phyloP scores from a whole-genome alignment of 371 early-diverging fungal species.

The Apophysomyces trapeziformis region DNA sequence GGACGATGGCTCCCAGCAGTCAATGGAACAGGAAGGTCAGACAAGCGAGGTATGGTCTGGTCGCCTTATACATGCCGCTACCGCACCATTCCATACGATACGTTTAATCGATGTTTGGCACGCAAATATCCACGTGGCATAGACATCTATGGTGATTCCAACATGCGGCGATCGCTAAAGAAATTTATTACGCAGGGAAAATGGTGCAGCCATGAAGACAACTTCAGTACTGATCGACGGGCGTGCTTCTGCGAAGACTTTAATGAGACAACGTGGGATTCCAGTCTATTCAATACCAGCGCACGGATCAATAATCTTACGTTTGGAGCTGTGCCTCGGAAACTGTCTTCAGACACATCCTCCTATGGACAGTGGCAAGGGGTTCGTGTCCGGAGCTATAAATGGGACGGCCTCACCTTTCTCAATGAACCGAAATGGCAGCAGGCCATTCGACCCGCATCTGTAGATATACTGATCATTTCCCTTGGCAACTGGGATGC shows the following conservation, averaged over 20 bases:
- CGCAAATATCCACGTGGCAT: slow-evolving; percentile 37
- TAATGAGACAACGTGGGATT: slow-evolving; percentile 41
- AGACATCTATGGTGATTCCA: slow-evolving; percentile 59
- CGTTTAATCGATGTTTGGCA: slow-evolving; percentile 43
- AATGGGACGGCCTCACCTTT: slow-evolving; percentile 59
- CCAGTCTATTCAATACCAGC: slow-evolving; percentile 34
- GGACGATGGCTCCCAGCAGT: slow-evolving; percentile 52
- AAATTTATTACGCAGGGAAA: slow-evolving; percentile 53
- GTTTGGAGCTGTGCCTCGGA: slow-evolving; percentile 14
- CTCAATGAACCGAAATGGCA: slow-evolving; percentile 46
- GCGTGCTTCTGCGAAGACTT: slow-evolving; percentile 58
- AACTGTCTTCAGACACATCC: no score
- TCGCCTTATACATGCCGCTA: slow-evolving; percentile 53
- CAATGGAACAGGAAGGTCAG: slow-evolving; percentile 18
- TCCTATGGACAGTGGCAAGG: slow-evolving; percentile 2
- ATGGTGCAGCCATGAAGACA: slow-evolving; percentile 41
- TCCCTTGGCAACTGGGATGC: slow-evolving; percentile 62
- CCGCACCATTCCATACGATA: slow-evolving; percentile 41
- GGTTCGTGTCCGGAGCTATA: slow-evolving; percentile 34
- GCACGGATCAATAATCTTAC: slow-evolving; percentile 26
- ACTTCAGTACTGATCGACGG: slow-evolving; percentile 24
- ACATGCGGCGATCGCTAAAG: slow-evolving; percentile 55
- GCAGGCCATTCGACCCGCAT: slow-evolving; percentile 25
- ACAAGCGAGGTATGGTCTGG: slow-evolving; percentile 45
- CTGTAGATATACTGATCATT: slow-evolving; percentile 31